These are phyloP conservation scores for Globisporangium apiculatum DNA, from an alignment of 352 stramenopile genomes.

Conservation along the genomic window DNA sequence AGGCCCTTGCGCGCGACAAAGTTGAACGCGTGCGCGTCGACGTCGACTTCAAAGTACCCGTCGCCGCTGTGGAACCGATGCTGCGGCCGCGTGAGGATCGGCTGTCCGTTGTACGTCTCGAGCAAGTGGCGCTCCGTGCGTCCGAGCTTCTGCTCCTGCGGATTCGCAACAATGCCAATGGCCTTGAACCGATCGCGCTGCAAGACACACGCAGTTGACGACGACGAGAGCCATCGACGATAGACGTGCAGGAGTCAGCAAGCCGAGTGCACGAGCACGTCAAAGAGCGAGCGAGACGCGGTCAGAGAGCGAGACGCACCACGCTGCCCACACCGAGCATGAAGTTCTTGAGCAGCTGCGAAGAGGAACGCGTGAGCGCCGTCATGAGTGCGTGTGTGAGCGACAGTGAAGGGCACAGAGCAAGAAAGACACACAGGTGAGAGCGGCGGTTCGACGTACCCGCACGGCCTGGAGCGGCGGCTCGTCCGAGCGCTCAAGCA, in stretches of 20 bases:
- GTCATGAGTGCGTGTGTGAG: background rate
- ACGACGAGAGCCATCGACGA: background rate
- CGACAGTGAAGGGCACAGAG: background rate
- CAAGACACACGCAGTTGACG: background rate
- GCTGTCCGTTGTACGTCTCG: constrained; percentile 80
- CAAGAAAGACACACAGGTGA: background rate
- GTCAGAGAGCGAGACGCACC: constrained; percentile 8
- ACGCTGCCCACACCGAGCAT: constrained; percentile 27
- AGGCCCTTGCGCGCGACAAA: constrained; percentile 74
- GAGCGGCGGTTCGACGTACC: constrained; percentile 11
- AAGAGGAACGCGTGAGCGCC: background rate
- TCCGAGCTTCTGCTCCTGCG: constrained; percentile 57
- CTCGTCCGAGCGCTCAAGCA: constrained; percentile 30
- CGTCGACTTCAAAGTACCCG: constrained; percentile 79
- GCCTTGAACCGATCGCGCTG: constrained; percentile 79
- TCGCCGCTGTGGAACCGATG: constrained; percentile 65
- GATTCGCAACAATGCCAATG: constrained; percentile 76
- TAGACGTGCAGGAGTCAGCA: background rate
- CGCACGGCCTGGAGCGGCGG: constrained; percentile 43
- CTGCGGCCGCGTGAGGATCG: constrained; percentile 73
- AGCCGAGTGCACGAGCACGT: background rate
- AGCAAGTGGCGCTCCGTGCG: constrained; percentile 68
- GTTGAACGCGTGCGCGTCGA: constrained; percentile 81
- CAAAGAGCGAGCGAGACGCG: background rate
- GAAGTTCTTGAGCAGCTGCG: constrained; percentile 34